Evolutionary conservation across 2,329 filamentous ascomycete species (phyloP).

Genomic region (Ambrosiella cleistominuta): DNA sequence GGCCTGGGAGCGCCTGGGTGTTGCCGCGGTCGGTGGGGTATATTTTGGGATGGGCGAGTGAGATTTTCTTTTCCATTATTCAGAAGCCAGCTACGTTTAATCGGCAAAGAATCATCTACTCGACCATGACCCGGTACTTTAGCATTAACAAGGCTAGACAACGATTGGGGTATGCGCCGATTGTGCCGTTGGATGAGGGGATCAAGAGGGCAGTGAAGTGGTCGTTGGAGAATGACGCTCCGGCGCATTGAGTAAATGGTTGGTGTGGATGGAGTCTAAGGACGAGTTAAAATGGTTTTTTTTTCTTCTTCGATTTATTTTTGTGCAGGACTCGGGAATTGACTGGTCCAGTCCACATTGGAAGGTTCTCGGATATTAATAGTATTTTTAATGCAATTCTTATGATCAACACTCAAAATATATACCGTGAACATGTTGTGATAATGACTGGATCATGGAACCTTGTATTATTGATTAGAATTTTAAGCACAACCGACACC

Average conservation of each 20-base stretch:
- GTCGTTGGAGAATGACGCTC: conserved; percentile 29
- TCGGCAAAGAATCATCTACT: conserved; percentile 44
- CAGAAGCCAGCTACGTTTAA: conserved; percentile 39
- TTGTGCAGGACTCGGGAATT: no score
- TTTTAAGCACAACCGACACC: no score
- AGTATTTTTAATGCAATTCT: no score
- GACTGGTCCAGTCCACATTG: no score
- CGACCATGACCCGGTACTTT: conserved; percentile 62
- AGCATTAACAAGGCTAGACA: conserved; percentile 58
- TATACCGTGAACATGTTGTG: no score
- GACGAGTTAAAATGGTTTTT: background rate
- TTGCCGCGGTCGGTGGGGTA: conserved; percentile 35
- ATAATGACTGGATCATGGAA: no score
- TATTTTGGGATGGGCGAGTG: conserved; percentile 33
- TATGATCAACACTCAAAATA: no score
- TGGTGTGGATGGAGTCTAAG: background rate
- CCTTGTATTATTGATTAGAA: no score
- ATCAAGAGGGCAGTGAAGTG: conserved; percentile 35
- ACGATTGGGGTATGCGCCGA: conserved; percentile 50
- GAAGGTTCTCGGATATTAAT: no score
- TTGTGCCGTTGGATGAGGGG: conserved; percentile 50
- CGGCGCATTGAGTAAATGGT: conserved; percentile 8
- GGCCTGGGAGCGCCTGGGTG: conserved; percentile 36
- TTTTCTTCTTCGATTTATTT: background rate
- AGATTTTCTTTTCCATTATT: conserved; percentile 32